A percentile compares a stretch with the other conserved stretches of the same genome.
These are phyloP conservation scores for Protomyces inundatus DNA, from an alignment of 1,139 yeast genomes.

Conservation along the genomic window DNA sequence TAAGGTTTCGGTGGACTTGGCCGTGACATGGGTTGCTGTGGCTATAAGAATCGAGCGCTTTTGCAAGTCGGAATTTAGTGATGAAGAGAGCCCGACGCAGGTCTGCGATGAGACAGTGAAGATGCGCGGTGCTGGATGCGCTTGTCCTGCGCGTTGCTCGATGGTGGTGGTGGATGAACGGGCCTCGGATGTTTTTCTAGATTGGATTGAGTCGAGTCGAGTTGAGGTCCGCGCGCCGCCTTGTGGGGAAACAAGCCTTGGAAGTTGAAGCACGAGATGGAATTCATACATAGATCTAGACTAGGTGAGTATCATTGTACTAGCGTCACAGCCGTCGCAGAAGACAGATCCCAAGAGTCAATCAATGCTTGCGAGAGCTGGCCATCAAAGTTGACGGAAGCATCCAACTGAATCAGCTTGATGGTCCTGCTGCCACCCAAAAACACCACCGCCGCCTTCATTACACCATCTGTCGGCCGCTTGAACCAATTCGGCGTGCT, in stretches of 20 bases:
- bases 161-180: no score
- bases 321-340: neutral
- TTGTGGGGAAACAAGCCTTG: no score
- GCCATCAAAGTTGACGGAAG: neutral
- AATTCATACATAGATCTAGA: neutral
- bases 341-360: neutral
- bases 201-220: no score
- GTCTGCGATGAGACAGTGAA: no score
- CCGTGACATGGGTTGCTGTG: slow-evolving; percentile 1
- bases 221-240: no score
- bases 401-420: slow-evolving; percentile 47
- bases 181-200: no score
- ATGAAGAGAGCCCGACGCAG: no score
- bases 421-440: slow-evolving; percentile 50
- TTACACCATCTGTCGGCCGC: slow-evolving; percentile 70
- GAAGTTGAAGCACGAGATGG: no score
- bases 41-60: no score
- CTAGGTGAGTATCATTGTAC: neutral
- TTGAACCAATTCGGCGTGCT: slow-evolving; percentile 80
- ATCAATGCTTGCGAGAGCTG: neutral
- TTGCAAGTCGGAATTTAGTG: no score
- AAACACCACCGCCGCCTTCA: slow-evolving; percentile 89
- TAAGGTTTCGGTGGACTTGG: slow-evolving; percentile 25
- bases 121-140: neutral
- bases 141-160: neutral